Conservation (phyloP, 345 rosid genomes). For the Brassica carinata region DNA sequence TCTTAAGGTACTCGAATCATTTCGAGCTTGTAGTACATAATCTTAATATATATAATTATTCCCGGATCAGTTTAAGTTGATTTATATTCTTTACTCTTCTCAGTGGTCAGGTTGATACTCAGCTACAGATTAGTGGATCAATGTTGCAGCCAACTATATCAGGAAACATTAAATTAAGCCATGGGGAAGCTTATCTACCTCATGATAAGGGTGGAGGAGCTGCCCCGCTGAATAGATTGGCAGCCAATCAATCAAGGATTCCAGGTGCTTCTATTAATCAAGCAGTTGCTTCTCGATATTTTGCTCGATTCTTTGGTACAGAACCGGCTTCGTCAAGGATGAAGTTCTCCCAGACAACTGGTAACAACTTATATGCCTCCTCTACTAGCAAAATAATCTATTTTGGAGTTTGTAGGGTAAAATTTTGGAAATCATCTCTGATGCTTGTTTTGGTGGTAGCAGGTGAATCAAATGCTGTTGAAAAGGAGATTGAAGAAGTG, state of each 20-base stretch:
- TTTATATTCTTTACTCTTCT: constrained; percentile 11
- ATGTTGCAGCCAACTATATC: constrained; percentile 94
- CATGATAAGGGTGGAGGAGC: constrained; percentile 93
- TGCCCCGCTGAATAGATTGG: constrained; percentile 68
- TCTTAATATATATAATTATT: background rate
- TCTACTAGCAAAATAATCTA: background rate
- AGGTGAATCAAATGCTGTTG: constrained; percentile 69
- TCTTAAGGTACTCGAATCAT: constrained; percentile 58
- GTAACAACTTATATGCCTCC: constrained; percentile 39
- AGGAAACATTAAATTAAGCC: constrained; percentile 91
- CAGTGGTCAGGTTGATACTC: constrained; percentile 99
- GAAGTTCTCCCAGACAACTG: constrained; percentile 61
- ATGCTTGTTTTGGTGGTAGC: constrained; percentile 40
- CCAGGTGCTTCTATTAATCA: constrained; percentile 69
- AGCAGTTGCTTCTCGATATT: constrained; percentile 85
- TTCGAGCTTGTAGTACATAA: constrained; percentile 1
- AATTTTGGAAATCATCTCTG: constrained; percentile 16
- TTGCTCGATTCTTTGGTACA: constrained; percentile 70
- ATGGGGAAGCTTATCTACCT: constrained; percentile 97
- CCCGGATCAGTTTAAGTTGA: background rate
- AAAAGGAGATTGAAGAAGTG: constrained; percentile 66
- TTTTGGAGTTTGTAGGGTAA: constrained; percentile 1
- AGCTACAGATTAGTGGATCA: constrained; percentile 88
- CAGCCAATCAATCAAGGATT: constrained; percentile 69
- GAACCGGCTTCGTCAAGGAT: constrained; percentile 66